A percentile compares a stretch with the other conserved stretches of the same genome.
Conservation (phyloP, 2,329 filamentous ascomycete genomes). For the Ascocoryne sarcoides region DNA sequence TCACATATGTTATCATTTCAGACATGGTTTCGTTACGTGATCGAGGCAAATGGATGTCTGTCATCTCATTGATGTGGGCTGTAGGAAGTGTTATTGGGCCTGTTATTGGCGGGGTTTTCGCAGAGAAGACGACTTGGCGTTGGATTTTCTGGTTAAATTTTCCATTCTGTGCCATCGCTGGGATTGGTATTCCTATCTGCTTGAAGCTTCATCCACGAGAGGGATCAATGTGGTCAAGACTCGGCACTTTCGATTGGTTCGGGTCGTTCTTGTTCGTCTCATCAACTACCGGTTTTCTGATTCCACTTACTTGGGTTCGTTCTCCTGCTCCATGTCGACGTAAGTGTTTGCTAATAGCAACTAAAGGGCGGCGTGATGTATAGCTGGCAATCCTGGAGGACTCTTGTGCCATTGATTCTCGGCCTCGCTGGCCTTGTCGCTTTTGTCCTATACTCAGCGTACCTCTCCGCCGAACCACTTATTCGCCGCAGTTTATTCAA, state of each 20-base stretch:
- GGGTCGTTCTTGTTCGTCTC: constrained; percentile 53
- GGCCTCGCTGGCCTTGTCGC: constrained; percentile 33
- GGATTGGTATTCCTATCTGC: constrained; percentile 22
- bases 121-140: constrained; percentile 19
- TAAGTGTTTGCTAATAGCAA: not conserved
- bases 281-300: constrained; percentile 47
- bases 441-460: constrained; percentile 33
- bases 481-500: constrained; percentile 34
- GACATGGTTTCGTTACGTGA: constrained; percentile 37
- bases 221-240: constrained; percentile 11
- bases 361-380: constrained; percentile 33
- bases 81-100: constrained; percentile 28
- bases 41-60: constrained; percentile 29
- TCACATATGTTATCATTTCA: constrained; percentile 35
- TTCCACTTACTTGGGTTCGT: constrained; percentile 31
- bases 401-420: constrained; percentile 36
- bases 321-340: constrained; percentile 36
- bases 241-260: constrained; percentile 45
- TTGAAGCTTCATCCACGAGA: constrained; percentile 11
- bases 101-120: constrained; percentile 34
- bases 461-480: constrained; percentile 19
- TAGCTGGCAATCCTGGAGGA: constrained; percentile 33
- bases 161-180: constrained; percentile 5
- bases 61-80: constrained; percentile 21
- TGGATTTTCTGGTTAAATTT: constrained; percentile 1